Conservation (phyloP, 2,329 filamentous ascomycete genomes). For the Fusarium bulbicola region DNA sequence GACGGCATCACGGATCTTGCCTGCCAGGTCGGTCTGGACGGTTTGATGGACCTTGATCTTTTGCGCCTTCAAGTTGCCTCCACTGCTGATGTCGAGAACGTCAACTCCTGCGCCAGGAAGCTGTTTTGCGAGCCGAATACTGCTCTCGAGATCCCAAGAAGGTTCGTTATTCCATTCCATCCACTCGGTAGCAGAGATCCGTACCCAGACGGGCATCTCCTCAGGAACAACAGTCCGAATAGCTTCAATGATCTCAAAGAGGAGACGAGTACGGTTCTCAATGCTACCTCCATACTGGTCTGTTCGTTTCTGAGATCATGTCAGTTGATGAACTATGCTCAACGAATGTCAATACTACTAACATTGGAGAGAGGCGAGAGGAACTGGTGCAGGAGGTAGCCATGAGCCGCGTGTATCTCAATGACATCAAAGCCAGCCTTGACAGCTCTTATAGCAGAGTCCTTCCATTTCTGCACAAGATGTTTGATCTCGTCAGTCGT, state of each 20-base stretch:
- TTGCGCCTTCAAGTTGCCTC: constrained; percentile 72
- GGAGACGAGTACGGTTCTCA: constrained; percentile 71
- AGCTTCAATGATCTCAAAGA: constrained; percentile 62
- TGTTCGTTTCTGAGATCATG: constrained; percentile 58
- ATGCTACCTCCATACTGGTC: constrained; percentile 73
- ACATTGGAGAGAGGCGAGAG: constrained; percentile 67
- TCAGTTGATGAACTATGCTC: constrained; percentile 3
- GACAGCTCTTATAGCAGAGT: constrained; percentile 67
- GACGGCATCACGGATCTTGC: constrained; percentile 74
- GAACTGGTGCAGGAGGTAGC: constrained; percentile 74
- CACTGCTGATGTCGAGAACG: constrained; percentile 82
- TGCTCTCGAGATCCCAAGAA: constrained; percentile 75
- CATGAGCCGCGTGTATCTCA: constrained; percentile 72
- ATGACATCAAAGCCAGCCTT: constrained; percentile 79
- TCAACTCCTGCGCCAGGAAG: constrained; percentile 81
- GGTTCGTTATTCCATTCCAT: constrained; percentile 58
- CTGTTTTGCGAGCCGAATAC: constrained; percentile 52
- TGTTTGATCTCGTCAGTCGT: constrained; percentile 72
- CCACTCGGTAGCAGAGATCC: constrained; percentile 72
- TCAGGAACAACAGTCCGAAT: constrained; percentile 62
- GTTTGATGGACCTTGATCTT: constrained; percentile 69
- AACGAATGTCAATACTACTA: constrained; percentile 19
- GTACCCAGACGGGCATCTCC: constrained; percentile 64
- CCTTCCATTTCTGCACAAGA: constrained; percentile 70
- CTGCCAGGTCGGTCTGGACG: constrained; percentile 80